A percentile compares a stretch with the other conserved stretches of the same genome.
phyloP scores from a whole-genome alignment of 805 yeast species.

The Geotrichum ghanense region DNA sequence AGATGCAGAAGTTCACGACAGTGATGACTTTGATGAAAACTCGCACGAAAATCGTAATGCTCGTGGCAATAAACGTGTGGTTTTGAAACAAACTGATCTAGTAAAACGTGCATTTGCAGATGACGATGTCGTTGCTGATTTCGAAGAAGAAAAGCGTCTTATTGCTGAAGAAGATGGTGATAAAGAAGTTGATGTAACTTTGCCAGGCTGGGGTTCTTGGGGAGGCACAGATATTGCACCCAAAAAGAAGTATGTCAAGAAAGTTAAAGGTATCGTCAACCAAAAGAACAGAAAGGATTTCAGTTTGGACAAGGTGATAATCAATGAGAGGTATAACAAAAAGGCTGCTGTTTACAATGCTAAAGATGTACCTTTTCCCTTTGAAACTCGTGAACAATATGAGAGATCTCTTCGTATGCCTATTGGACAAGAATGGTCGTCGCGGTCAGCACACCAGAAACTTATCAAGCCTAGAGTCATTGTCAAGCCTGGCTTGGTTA shows the following conservation, averaged over 20 bases:
- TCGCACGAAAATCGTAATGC: slow-evolving; percentile 22
- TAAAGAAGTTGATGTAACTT: slow-evolving; percentile 68
- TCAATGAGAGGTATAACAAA: slow-evolving; percentile 79
- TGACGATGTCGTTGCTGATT: slow-evolving; percentile 80
- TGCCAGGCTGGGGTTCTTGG: slow-evolving; percentile 99
- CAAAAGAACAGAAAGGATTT: slow-evolving; percentile 66
- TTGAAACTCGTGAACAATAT: slow-evolving; percentile 85
- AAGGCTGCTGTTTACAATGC: slow-evolving; percentile 79
- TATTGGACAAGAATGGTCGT: slow-evolving; percentile 94
- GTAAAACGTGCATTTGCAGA: slow-evolving; percentile 94
- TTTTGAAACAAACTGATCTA: slow-evolving; percentile 71
- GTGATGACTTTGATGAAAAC: slow-evolving; percentile 36
- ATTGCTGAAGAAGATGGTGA: slow-evolving; percentile 71
- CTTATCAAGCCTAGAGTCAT: slow-evolving; percentile 81
- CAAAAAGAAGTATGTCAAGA: slow-evolving; percentile 50
- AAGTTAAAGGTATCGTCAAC: slow-evolving; percentile 59
- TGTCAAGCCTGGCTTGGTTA: slow-evolving; percentile 77
- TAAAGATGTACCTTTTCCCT: slow-evolving; percentile 88
- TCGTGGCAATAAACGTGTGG: slow-evolving; percentile 23
- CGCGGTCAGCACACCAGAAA: slow-evolving; percentile 76
- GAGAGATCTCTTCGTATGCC: slow-evolving; percentile 92
- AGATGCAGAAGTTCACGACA: slow-evolving; percentile 17
- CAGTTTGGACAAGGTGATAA: slow-evolving; percentile 66
- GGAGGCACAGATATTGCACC: slow-evolving; percentile 50
- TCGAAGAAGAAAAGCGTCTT: slow-evolving; percentile 62